These are phyloP conservation scores for Annona squamosa DNA, from an alignment of 164 flowering plant genomes.

Conservation along the genomic window DNA sequence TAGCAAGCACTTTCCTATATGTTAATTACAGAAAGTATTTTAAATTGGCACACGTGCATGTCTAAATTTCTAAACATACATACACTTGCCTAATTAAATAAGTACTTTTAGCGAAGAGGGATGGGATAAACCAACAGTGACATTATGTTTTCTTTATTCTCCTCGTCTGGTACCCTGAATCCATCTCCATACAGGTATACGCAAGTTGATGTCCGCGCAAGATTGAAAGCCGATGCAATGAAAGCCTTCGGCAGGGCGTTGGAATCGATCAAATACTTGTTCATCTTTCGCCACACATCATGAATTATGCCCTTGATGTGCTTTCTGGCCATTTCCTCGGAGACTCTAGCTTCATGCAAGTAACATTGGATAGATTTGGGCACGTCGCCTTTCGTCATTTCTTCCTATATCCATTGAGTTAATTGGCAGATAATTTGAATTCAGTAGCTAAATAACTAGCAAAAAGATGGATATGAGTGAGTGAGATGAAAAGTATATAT, in stretches of 20 bases:
- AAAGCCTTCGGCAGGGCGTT: conserved; percentile 14
- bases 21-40: too few species aligned
- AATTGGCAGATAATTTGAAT: neutral
- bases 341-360: conserved; percentile 15
- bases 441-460: too few species aligned
- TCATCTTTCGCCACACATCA: conserved; percentile 24
- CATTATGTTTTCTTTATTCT: conserved; percentile 14
- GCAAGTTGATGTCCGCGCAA: conserved; percentile 25
- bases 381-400: conserved; percentile 28
- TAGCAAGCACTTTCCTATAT: too few species aligned
- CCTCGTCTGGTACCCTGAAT: neutral
- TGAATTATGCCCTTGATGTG: conserved; percentile 12
- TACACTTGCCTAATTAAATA: too few species aligned
- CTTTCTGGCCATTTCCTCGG: conserved; percentile 17
- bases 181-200: conserved; percentile 27
- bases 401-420: conserved; percentile 18
- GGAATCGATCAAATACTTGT: conserved; percentile 9
- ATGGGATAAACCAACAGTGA: conserved; percentile 17
- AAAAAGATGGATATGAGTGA: neutral
- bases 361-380: conserved; percentile 25
- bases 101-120: neutral
- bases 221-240: conserved; percentile 18
- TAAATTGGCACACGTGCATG: too few species aligned
- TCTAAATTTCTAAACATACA: too few species aligned
- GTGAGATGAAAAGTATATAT: too few species aligned